Base-by-base conservation (phyloP, 2,329 filamentous ascomycete species). In the Xylariaceae sp. region DNA sequence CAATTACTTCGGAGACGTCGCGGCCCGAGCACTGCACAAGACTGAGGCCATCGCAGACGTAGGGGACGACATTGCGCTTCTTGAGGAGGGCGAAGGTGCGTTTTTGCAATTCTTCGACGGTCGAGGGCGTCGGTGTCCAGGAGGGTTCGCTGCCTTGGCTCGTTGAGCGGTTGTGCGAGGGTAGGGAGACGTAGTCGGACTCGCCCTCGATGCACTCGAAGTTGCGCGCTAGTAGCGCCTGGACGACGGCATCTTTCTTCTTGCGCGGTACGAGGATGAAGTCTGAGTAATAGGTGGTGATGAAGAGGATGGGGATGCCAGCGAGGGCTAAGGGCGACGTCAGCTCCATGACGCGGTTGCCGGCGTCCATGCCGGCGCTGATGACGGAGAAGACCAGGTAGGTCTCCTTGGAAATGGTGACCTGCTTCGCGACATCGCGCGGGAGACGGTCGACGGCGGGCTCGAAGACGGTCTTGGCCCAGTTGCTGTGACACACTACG, bases 271-370 rank as follows among this genome's bases (percentile, higher is more conserved):
- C 91, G 42, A 97, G 82, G 68, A 99, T 95, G 75, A 96, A 97
- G 76, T 99, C 93, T 39, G 90, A 94, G 75, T 96, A 97, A 75
- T 97, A 99, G 37, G 92, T 97, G 2, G 93, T 97, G 73, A 97
- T 96, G 81, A 97, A 97, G 79, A 97, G 97, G 71, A 99, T 96
- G 56, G 93, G 90, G 55, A 97, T 94, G 67, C 91, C 90, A 53
- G 93, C 93, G 72, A 97, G 82, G 34, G 94, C 93, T 37, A 97
- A 80, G 4, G 93, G 94, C 56, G 88, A 92, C 6, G 92, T 97
- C 62, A 99, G 76, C 71, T 97, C 93, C 68, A 97, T 84, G 5
- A 99, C 93, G 58, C 92, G 85, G 67, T 92, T 91, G 5, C 92
- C 92, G 8, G 93, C 92, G 71, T 97, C 92, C 67, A 96, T 86